phyloP scores from a whole-genome alignment of 495 filamentous ascomycete genomes.

The Aspergillus campestris region DNA sequence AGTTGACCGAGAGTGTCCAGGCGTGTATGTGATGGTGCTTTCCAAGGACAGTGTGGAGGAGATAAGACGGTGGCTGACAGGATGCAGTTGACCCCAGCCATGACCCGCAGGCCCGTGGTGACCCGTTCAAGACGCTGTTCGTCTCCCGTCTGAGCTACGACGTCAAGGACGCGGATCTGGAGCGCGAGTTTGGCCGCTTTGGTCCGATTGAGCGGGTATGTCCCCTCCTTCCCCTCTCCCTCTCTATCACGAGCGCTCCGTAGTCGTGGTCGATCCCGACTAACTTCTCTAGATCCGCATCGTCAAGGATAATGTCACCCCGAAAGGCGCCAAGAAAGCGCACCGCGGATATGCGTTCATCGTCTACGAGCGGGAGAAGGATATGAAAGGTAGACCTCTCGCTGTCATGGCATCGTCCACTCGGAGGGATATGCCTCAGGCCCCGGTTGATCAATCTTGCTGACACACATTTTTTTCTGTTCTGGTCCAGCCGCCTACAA shows the following conservation, averaged over 20 bases:
- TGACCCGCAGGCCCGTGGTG: slow-evolving; percentile 78
- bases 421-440: neutral
- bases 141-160: slow-evolving; percentile 85
- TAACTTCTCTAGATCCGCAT: slow-evolving; percentile 68
- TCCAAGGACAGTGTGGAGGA: slow-evolving; percentile 1
- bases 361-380: slow-evolving; percentile 93
- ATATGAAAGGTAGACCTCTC: slow-evolving; percentile 88
- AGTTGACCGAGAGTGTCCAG: slow-evolving; percentile 57
- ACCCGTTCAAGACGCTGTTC: slow-evolving; percentile 92
- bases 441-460: slow-evolving; percentile 14
- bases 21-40: slow-evolving; percentile 49
- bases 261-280: slow-evolving; percentile 2
- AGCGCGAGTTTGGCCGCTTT: slow-evolving; percentile 89
- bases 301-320: slow-evolving; percentile 56
- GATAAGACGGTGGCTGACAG: slow-evolving; percentile 4
- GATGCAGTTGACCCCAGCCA: slow-evolving; percentile 53
- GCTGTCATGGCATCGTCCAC: slow-evolving; percentile 5
- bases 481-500: slow-evolving; percentile 61
- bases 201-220: slow-evolving; percentile 85
- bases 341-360: slow-evolving; percentile 94
- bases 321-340: slow-evolving; percentile 72
- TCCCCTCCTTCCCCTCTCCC: too few relatives aligned
- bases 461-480: slow-evolving; percentile 21
- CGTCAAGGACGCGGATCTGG: slow-evolving; percentile 78
- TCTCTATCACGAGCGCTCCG: too few relatives aligned